Evolutionary conservation across 2,329 filamentous ascomycete genomes (phyloP), one percentile per base, ranked within the genome.

Genomic region (Colletotrichum phormii): DNA sequence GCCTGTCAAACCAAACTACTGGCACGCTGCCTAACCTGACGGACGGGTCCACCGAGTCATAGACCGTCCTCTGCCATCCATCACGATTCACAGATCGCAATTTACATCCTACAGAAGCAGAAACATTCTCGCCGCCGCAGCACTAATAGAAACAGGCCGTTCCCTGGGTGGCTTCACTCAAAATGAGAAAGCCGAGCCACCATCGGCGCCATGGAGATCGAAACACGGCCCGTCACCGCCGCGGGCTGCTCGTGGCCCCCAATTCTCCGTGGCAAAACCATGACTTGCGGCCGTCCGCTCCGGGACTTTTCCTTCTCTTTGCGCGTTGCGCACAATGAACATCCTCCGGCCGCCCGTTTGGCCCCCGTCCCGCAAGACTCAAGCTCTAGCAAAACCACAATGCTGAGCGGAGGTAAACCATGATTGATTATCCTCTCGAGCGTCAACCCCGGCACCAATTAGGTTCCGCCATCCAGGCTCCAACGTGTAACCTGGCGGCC

Each of bases 1-100:
- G 42, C 42, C 42, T 72, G 70, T 72, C 70, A 72, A 72, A 64
- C 65, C 70, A 46, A 42, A 31, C 58, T 69, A 60, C 29, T 63
- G 70, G 70, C 60, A 65, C 42, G 59, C 70, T 69, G 70, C 70
- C 46, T 72, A 69, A 72, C 59, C 65, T 64, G 42, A 64, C 59
- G 46, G 70, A 59, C 60, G 70, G 70, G 65, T 72, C 70, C 18
- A 18, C 65, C 60, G 70, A 72, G 70, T 72, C 70, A 69, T 53
- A 60, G 13, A n/a, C 33, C 13, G 24, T 26, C 51, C 12, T 26
- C 22, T 53, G 53, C 54, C 54, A 60, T 54, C 42, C 24, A 69
- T 54, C 31, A 42, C 13, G 15, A 42, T 18, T 42, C 37, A 68
- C 51, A 58, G 53, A 68, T 72, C 51, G 29, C 26, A 69, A 57